These are phyloP conservation scores for Epichloe scottii DNA, from an alignment of 2,329 filamentous ascomycete species.

Conservation along the genomic window DNA sequence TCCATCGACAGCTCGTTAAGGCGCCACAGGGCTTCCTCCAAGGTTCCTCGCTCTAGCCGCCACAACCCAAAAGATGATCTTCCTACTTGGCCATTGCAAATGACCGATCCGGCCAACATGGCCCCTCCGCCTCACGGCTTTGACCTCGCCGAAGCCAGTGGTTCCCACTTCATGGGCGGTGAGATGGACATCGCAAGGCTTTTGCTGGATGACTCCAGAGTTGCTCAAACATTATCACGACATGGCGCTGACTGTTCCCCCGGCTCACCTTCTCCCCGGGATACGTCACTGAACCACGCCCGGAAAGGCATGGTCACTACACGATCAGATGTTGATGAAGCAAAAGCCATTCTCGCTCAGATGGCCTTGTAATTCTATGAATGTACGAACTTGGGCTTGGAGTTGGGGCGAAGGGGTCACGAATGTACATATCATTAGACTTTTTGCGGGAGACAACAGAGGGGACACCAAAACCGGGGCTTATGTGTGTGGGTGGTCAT, in stretches of 20 bases:
- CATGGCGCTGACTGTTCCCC: conserved; percentile 15
- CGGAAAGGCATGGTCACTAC: conserved; percentile 8
- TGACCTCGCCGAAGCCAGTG: conserved; percentile 31
- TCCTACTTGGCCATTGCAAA: conserved; percentile 28
- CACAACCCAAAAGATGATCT: conserved; percentile 35
- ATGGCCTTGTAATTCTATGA: not conserved
- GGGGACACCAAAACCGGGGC: too few species aligned
- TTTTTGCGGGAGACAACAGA: too few species aligned
- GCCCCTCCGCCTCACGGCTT: conserved; percentile 19
- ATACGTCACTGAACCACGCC: conserved; percentile 9
- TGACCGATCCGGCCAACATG: conserved; percentile 19
- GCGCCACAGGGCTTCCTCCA: conserved; percentile 23
- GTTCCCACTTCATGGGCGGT: conserved; percentile 29
- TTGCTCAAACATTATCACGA: conserved; percentile 13
- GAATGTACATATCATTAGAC: too few species aligned
- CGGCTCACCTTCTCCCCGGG: conserved; percentile 13
- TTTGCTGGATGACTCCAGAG: conserved; percentile 39
- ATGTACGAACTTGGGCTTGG: not conserved
- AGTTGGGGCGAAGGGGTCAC: too few species aligned
- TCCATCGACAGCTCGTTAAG: conserved; percentile 34
- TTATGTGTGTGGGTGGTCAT: too few species aligned
- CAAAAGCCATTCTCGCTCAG: not conserved
- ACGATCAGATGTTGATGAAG: conserved; percentile 9
- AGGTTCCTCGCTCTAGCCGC: conserved; percentile 28
- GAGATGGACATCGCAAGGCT: conserved; percentile 53